Percentiles rank a stretch among this genome's conserved stretches.
These are phyloP conservation scores for Acanthamoeba triangularis DNA, from an alignment of 208 protist genomes.

Conservation along the genomic window DNA sequence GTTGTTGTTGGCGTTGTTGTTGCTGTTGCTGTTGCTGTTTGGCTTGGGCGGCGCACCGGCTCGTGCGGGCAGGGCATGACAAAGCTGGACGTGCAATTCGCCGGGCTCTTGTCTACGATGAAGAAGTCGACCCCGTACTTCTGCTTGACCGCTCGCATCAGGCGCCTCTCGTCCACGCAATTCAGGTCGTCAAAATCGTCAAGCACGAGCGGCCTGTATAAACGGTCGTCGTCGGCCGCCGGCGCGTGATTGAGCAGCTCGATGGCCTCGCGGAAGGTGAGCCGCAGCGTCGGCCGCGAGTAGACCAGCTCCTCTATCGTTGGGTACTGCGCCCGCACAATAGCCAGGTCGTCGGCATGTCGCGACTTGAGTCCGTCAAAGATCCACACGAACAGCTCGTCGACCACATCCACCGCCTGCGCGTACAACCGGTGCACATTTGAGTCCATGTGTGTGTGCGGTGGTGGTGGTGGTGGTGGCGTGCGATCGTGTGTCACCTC, in stretches of 20 bases:
- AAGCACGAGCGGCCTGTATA: constrained; percentile 20
- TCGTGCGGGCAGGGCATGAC: constrained; percentile 96
- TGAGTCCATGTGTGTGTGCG: too few relatives aligned
- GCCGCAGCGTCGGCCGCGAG: constrained; percentile 47
- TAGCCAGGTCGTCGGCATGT: constrained; percentile 93
- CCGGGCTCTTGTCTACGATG: constrained; percentile 99
- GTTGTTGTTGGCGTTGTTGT: neutral
- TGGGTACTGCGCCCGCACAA: constrained; percentile 94
- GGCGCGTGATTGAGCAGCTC: neutral
- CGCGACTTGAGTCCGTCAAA: constrained; percentile 94
- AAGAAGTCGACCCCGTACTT: constrained; percentile 99
- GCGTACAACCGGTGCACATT: too few relatives aligned
- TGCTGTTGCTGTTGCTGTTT: neutral
- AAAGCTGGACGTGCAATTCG: constrained; percentile 99
- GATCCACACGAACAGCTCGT: constrained; percentile 97
- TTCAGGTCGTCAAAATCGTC: constrained; percentile 94
- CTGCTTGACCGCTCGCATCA: constrained; percentile 98
- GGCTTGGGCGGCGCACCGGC: too few relatives aligned
- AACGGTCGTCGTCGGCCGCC: neutral
- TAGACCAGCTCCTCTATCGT: constrained; percentile 93
- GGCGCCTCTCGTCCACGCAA: constrained; percentile 96
- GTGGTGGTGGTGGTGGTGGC: too few relatives aligned
- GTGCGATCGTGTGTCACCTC: constrained; percentile 91
- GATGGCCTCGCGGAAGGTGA: neutral
- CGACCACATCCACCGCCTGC: constrained; percentile 94